Evolutionary conservation across 2,329 filamentous ascomycete species (phyloP).

Genomic region (Cladobotryum protrusum): DNA sequence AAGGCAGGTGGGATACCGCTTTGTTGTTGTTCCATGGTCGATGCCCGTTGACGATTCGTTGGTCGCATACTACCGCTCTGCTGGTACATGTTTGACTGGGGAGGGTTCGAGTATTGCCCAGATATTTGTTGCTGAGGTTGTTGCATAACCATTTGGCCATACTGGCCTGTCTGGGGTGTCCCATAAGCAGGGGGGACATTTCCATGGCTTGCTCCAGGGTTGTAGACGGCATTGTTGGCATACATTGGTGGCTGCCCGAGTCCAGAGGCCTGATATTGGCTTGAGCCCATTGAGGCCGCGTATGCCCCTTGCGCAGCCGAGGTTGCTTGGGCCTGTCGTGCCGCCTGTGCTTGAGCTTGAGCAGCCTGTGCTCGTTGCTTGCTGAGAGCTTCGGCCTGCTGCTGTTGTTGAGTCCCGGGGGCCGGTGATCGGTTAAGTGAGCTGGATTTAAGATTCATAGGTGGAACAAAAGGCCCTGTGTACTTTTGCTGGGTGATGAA

Average conservation of each 20-base stretch:
- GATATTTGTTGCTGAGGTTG: constrained; percentile 61
- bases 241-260: constrained; percentile 63
- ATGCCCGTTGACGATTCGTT: constrained; percentile 78
- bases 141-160: constrained; percentile 67
- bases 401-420: constrained; percentile 90
- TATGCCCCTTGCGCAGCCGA: constrained; percentile 64
- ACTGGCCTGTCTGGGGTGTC: constrained; percentile 57
- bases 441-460: constrained; percentile 90
- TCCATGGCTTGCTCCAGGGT: constrained; percentile 43
- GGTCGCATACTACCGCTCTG: constrained; percentile 56
- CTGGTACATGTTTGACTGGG: constrained; percentile 51
- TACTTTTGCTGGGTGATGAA: constrained; percentile 99
- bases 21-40: constrained; percentile 93
- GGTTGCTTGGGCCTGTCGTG: constrained; percentile 58
- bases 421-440: constrained; percentile 81
- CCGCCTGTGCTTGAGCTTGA: constrained; percentile 45
- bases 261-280: constrained; percentile 42
- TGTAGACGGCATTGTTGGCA: constrained; percentile 76
- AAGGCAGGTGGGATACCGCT: constrained; percentile 88
- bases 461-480: constrained; percentile 90
- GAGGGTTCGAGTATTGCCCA: constrained; percentile 53
- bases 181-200: constrained; percentile 69
- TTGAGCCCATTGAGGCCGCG: constrained; percentile 34
- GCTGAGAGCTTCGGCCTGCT: constrained; percentile 87
- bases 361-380: constrained; percentile 66